Conservation (phyloP, 768 basidiomycete genomes). For the Leucocoprinus leucothites region DNA sequence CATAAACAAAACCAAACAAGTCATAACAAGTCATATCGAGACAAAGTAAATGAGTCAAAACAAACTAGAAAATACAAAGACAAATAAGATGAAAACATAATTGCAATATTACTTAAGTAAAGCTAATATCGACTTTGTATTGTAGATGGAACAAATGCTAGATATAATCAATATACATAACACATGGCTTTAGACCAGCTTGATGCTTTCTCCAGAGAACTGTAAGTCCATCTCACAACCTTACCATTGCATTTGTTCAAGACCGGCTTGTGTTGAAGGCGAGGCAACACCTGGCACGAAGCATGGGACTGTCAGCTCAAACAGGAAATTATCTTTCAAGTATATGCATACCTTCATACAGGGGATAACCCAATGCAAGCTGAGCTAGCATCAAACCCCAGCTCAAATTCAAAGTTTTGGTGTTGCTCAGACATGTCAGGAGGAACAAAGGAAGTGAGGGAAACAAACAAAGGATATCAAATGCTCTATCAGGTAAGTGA, state of each 20-base stretch:
- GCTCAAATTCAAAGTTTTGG: conserved; percentile 19
- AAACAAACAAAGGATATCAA: conserved; percentile 19
- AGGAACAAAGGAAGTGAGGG: conserved; percentile 17
- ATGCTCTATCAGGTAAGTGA: conserved; percentile 13
- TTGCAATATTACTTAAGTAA: too few species aligned
- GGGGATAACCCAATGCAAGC: conserved; percentile 33
- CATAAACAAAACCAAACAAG: too few species aligned
- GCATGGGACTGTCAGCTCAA: conserved; percentile 24
- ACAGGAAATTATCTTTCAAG: conserved; percentile 23
- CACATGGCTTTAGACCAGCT: conserved; percentile 28
- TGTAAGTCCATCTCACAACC: conserved; percentile 4
- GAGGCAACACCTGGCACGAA: conserved; percentile 17
- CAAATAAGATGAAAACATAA: too few species aligned
- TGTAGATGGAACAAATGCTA: too few species aligned
- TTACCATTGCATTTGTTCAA: too few species aligned
- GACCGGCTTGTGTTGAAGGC: background rate
- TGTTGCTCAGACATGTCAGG: conserved; percentile 24
- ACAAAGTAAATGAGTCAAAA: too few species aligned
- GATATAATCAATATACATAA: too few species aligned
- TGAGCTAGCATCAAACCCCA: conserved; percentile 20
- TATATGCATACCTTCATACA: conserved; percentile 22
- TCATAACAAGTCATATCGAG: too few species aligned
- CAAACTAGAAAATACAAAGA: too few species aligned
- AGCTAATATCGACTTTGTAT: too few species aligned
- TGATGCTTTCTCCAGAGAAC: conserved; percentile 21